Evolutionary conservation across 140 eudicot species (phyloP), one percentile per base, ranked within the genome.

Genomic region (Oenanthe javanica): DNA sequence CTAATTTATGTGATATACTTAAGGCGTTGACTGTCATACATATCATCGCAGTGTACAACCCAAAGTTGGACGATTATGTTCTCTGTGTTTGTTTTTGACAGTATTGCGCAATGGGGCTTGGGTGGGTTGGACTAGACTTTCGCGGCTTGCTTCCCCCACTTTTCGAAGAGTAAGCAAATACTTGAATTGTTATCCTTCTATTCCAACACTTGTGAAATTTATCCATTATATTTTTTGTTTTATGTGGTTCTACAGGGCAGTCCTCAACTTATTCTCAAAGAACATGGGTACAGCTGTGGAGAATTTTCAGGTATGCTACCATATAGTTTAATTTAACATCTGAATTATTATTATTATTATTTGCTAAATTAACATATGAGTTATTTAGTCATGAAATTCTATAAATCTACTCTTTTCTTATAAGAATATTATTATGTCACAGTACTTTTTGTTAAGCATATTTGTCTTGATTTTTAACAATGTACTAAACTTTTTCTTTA

Each of bases 41-140:
- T 9, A 3, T 47, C 27, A 5, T 47, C 5, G 31, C 6, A 46
- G 49, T 23, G 71, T 63, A 10, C 12, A 63, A 79, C 31, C 40
- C 47, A 11, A 40, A 64, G 50, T 48, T 67, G 71, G 45, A 48
- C 47, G 4, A 14, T 70, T 77, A 31, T 50, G 36, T 73, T 48
- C 40, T 23, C 40, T 10, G 25, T 82, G 52, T 71, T 86, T 82
- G 71, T 81, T 46, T 79, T 89, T 85, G 79, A 79, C 91, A 95
- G 99, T 95, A 92, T 84, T 85, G 96, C 66, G 97, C 99, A 49
- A 89, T 92, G 97, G 99, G 99, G 67, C 97, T 95, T 79, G 99
- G 98, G 15, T 91, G 96, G 98, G 99, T 95, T 64, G 99, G 99
- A 79, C 87, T 95, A 87, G 98, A 93, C 87, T 95, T 92, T 14